phyloP scores from a whole-genome alignment of 306 rosid species.

The Adenanthera pavonina region DNA sequence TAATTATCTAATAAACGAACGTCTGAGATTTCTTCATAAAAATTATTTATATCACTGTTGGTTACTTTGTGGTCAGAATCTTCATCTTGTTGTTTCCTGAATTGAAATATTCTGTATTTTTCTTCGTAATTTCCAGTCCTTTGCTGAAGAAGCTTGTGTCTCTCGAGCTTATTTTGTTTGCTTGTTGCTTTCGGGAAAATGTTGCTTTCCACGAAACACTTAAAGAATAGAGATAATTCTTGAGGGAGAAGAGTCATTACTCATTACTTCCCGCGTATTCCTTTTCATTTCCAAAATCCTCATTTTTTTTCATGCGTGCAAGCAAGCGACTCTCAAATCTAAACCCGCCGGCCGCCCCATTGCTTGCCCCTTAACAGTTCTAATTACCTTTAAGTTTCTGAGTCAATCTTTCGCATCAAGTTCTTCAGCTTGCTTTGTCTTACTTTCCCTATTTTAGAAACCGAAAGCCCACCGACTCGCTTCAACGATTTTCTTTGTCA shows the following conservation, averaged over 20 bases:
- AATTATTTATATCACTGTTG: neutral
- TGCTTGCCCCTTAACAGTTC: constrained; percentile 40
- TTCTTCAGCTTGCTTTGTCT: constrained; percentile 16
- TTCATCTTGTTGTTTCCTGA: neutral
- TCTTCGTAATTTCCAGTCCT: neutral
- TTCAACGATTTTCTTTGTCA: constrained; percentile 28
- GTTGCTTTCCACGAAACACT: neutral
- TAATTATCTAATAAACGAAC: neutral
- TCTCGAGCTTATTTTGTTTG: neutral
- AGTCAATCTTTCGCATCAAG: constrained; percentile 35
- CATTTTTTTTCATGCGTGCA: constrained; percentile 66
- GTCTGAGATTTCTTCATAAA: neutral
- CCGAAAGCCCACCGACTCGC: constrained; percentile 24
- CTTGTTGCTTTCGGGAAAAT: neutral
- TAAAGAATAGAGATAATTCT: neutral
- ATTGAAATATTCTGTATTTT: neutral
- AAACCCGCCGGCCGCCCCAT: constrained; percentile 17
- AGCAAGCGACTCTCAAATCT: constrained; percentile 69
- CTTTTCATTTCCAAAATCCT: constrained; percentile 35
- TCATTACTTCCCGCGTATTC: constrained; percentile 61
- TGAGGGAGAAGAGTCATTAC: constrained; percentile 17
- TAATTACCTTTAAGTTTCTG: constrained; percentile 47
- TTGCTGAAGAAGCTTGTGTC: neutral
- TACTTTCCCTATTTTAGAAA: constrained; percentile 6
- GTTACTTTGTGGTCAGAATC: neutral